A percentile compares a stretch with the other conserved stretches of the same genome.
phyloP scores from a whole-genome alignment of 2,329 filamentous ascomycete genomes.

The Cercospora sojina region DNA sequence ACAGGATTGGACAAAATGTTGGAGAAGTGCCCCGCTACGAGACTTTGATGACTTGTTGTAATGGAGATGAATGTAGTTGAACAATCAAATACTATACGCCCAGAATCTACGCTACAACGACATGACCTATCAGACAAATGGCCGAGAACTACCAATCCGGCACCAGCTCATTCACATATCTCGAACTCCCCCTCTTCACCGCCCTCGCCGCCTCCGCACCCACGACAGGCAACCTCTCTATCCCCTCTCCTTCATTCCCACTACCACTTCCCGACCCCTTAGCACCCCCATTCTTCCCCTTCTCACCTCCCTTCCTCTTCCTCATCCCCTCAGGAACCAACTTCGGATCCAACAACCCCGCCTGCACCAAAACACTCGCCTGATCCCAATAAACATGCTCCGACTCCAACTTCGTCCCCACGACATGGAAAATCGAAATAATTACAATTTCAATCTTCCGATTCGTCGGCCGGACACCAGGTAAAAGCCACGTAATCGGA shows the following conservation, averaged over 20 bases:
- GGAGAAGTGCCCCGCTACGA: background rate
- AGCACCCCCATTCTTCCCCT: background rate
- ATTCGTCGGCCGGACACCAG: constrained; percentile 57
- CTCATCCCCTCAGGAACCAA: constrained; percentile 49
- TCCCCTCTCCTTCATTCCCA: background rate
- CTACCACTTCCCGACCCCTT: constrained; percentile 35
- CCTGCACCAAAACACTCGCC: constrained; percentile 59
- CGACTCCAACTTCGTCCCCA: constrained; percentile 54
- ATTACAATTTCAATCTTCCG: constrained; percentile 56
- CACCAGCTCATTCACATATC: constrained; percentile 49
- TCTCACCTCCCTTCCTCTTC: constrained; percentile 30
- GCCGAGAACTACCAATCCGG: constrained; percentile 44
- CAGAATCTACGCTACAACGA: too few species aligned
- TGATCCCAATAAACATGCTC: constrained; percentile 65
- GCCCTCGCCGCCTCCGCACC: constrained; percentile 50
- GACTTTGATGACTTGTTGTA: background rate
- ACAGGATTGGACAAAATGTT: background rate
- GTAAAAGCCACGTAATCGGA: constrained; percentile 59
- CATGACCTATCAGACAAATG: too few species aligned
- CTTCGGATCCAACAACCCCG: constrained; percentile 59
- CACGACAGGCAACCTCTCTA: constrained; percentile 47
- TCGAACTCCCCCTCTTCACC: constrained; percentile 46
- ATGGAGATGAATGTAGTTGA: background rate
- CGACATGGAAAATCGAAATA: constrained; percentile 57
- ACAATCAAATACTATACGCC: too few species aligned